A percentile compares a stretch with the other conserved stretches of the same genome.
Evolutionary conservation across 352 stramenopile species (phyloP).

Genomic region (Phytophthora tubulina): DNA sequence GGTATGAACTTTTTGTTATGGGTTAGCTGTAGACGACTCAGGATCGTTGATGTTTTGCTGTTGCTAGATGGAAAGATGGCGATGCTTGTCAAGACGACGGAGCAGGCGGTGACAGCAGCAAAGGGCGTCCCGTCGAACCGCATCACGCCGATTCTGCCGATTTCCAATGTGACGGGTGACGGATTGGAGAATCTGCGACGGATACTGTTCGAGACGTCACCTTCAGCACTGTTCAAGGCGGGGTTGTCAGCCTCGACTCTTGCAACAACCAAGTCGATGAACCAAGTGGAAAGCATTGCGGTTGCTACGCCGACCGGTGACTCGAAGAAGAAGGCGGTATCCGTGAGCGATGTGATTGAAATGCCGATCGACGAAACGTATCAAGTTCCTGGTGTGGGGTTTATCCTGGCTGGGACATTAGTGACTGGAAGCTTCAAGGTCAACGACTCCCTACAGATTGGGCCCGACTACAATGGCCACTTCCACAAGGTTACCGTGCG

Average conservation of each 20-base stretch:
- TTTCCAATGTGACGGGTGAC: slow-evolving; percentile 98
- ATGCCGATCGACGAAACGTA: slow-evolving; percentile 92
- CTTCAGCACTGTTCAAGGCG: slow-evolving; percentile 76
- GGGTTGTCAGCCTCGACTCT: slow-evolving; percentile 70
- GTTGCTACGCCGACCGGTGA: slow-evolving; percentile 23
- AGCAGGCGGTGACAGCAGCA: slow-evolving; percentile 88
- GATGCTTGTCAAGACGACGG: slow-evolving; percentile 92
- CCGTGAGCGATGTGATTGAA: slow-evolving; percentile 65
- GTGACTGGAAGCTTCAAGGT: slow-evolving; percentile 91
- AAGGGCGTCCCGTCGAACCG: slow-evolving; percentile 92
- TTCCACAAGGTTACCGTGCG: slow-evolving; percentile 91
- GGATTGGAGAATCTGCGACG: slow-evolving; percentile 84
- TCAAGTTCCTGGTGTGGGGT: slow-evolving; percentile 94
- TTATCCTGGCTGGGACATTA: slow-evolving; percentile 95
- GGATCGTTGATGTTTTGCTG: not conserved
- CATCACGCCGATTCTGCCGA: slow-evolving; percentile 96
- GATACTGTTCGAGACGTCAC: slow-evolving; percentile 78
- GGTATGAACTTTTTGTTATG: not conserved
- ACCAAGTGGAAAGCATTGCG: slow-evolving; percentile 51
- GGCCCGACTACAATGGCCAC: slow-evolving; percentile 89
- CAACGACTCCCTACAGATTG: slow-evolving; percentile 91
- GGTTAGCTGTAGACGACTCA: not conserved
- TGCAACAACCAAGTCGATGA: slow-evolving; percentile 67
- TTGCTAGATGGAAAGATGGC: slow-evolving; percentile 91
- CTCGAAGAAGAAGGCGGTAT: slow-evolving; percentile 28